Percentiles rank a stretch among this genome's conserved stretches.
These are phyloP conservation scores for Macrolepiota dolichaula DNA, from an alignment of 768 basidiomycete species.

Conservation along the genomic window DNA sequence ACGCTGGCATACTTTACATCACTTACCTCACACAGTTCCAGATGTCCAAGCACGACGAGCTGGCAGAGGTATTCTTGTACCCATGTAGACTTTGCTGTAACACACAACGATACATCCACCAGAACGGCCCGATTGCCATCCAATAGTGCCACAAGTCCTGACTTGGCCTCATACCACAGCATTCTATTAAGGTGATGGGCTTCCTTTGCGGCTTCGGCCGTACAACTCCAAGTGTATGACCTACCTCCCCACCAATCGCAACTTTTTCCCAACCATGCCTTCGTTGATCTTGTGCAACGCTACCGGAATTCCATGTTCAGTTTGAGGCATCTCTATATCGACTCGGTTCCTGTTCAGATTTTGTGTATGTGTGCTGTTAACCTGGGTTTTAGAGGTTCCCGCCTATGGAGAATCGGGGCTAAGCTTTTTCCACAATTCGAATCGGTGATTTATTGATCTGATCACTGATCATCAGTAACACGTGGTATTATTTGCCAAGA, in stretches of 20 bases:
- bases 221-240: constrained; percentile 16
- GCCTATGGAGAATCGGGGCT: not conserved
- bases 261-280: constrained; percentile 42
- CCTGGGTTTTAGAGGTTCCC: not conserved
- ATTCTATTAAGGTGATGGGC: constrained; percentile 35
- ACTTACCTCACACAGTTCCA: constrained; percentile 49
- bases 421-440: not conserved
- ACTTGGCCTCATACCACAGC: constrained; percentile 50
- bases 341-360: constrained; percentile 2
- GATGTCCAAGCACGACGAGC: constrained; percentile 54
- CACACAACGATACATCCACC: constrained; percentile 53
- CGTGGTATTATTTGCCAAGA: constrained; percentile 8
- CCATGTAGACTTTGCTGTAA: constrained; percentile 46
- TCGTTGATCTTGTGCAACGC: constrained; percentile 38
- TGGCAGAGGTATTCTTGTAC: constrained; percentile 46
- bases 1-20: not conserved
- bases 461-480: constrained; percentile 1
- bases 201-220: not conserved
- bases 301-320: constrained; percentile 43
- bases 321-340: constrained; percentile 43
- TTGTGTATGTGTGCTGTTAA: not conserved
- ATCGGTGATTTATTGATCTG: not conserved
- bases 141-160: constrained; percentile 44
- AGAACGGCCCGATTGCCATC: constrained; percentile 49
- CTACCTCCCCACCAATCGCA: constrained; percentile 60